These are phyloP conservation scores for Fraxinus nigra DNA, from an alignment of 305 asterid species.

Conservation along the genomic window DNA sequence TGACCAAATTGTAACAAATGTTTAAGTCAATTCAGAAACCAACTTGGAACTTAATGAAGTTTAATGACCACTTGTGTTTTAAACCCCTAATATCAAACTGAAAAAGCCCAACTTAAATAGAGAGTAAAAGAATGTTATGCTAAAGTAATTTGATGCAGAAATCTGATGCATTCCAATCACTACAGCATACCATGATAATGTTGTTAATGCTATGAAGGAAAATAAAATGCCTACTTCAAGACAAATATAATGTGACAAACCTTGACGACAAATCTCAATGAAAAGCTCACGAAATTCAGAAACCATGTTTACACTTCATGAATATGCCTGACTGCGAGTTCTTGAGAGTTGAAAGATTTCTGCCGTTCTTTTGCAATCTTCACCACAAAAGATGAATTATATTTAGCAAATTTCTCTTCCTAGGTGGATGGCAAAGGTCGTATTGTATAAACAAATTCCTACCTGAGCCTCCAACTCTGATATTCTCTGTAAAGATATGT, in stretches of 20 bases:
- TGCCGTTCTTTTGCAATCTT: conserved; percentile 52
- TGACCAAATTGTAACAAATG: neutral
- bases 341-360: conserved; percentile 39
- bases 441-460: conserved; percentile 20
- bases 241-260: conserved; percentile 24
- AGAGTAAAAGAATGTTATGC: neutral
- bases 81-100: neutral
- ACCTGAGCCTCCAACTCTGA: conserved; percentile 90
- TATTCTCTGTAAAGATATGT: conserved; percentile 72
- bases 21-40: neutral
- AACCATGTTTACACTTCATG: conserved; percentile 16
- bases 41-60: neutral
- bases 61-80: neutral
- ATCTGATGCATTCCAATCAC: neutral
- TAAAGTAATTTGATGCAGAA: neutral
- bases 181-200: neutral
- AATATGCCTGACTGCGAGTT: conserved; percentile 31
- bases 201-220: neutral
- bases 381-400: conserved; percentile 18
- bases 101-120: neutral
- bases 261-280: conserved; percentile 12
- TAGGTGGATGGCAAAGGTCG: neutral
- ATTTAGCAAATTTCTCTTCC: conserved; percentile 16
- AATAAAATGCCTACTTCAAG: neutral
- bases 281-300: conserved; percentile 21